Evolutionary conservation across 257 asterid species (phyloP).

Genomic region (Nicotiana otophora): DNA sequence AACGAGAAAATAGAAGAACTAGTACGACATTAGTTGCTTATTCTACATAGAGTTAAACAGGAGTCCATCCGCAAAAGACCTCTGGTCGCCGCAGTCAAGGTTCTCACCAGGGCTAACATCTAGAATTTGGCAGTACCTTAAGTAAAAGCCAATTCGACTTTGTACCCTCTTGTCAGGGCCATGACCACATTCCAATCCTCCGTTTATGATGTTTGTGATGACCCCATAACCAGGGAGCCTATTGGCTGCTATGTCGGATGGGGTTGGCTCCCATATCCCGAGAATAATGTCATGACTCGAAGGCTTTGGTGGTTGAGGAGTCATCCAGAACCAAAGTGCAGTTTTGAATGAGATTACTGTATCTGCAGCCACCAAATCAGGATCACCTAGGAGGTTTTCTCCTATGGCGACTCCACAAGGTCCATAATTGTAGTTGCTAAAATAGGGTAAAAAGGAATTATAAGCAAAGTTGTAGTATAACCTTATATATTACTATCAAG

Average conservation of each 20-base stretch:
- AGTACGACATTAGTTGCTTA: background rate
- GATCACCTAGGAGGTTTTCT: slow-evolving; percentile 19
- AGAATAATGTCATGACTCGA: slow-evolving; percentile 25
- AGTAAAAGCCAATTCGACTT: slow-evolving; percentile 21
- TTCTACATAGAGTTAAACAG: background rate
- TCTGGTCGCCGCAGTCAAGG: slow-evolving; percentile 23
- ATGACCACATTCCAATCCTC: slow-evolving; percentile 25
- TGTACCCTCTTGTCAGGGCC: slow-evolving; percentile 13
- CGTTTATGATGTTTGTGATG: slow-evolving; percentile 30
- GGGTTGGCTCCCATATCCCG: slow-evolving; percentile 27
- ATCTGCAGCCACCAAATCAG: slow-evolving; percentile 24
- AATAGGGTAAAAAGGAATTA: too few relatives aligned
- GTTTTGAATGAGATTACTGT: slow-evolving; percentile 24
- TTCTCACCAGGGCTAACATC: slow-evolving; percentile 22
- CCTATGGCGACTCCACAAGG: slow-evolving; percentile 23
- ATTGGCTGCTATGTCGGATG: slow-evolving; percentile 16
- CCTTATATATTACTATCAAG: too few relatives aligned
- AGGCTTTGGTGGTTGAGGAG: slow-evolving; percentile 26
- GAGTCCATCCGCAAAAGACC: slow-evolving; percentile 2
- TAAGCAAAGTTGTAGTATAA: too few relatives aligned
- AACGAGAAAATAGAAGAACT: background rate
- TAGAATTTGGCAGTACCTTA: slow-evolving; percentile 18
- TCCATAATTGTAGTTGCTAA: slow-evolving; percentile 30
- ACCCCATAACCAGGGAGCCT: slow-evolving; percentile 23
- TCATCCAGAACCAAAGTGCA: slow-evolving; percentile 39